A percentile compares a stretch with the other conserved stretches of the same genome.
phyloP scores from a whole-genome alignment of 2,329 filamentous ascomycete species.

The Thelonectria olida region DNA sequence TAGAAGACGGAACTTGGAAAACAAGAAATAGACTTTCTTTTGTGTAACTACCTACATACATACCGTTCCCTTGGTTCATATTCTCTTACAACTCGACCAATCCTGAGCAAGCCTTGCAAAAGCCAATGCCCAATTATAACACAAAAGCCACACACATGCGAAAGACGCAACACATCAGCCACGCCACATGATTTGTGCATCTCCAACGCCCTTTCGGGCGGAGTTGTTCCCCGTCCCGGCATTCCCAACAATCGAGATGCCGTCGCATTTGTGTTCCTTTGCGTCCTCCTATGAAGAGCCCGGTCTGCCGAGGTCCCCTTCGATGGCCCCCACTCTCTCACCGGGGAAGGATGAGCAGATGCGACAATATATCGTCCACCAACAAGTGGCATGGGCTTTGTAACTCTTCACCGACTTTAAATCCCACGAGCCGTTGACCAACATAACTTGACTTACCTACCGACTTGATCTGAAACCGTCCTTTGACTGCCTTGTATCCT shows the following conservation, averaged over 20 bases:
- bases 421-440: not conserved
- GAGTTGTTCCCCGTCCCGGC: not conserved
- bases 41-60: not conserved
- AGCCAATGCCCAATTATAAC: not conserved
- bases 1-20: not conserved
- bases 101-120: not conserved
- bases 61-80: no score
- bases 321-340: conserved; percentile 25
- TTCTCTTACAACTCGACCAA: not conserved
- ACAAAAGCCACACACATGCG: not conserved
- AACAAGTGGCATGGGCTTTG: no score
- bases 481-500: not conserved
- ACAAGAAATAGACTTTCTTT: not conserved
- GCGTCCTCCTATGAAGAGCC: not conserved
- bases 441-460: not conserved
- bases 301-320: conserved; percentile 8
- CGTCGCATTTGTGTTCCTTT: not conserved
- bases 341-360: conserved; percentile 11
- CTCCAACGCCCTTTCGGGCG: not conserved
- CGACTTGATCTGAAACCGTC: not conserved
- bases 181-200: not conserved
- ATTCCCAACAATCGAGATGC: not conserved
- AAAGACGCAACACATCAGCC: not conserved
- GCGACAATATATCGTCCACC: no score
- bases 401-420: not conserved